These are phyloP conservation scores for Pseudozyma sp. DNA, from an alignment of 1,284 basidiomycete species.

Conservation along the genomic window DNA sequence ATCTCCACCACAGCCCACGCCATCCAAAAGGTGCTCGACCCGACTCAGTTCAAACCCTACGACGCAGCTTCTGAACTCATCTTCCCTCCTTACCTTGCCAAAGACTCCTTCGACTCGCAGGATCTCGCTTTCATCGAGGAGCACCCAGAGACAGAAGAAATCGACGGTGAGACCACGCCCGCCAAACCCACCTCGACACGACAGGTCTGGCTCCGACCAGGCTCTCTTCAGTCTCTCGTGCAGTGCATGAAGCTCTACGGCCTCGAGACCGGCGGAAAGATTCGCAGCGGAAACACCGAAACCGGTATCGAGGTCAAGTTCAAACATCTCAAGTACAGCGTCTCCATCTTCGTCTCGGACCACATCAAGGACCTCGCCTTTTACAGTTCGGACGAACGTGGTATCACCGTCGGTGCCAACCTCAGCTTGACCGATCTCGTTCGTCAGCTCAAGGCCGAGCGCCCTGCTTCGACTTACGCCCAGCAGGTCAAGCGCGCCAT, in stretches of 20 bases:
- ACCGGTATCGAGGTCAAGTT: slow-evolving; percentile 64
- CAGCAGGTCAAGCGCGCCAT: slow-evolving; percentile 54
- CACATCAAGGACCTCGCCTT: slow-evolving; percentile 52
- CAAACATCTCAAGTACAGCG: slow-evolving; percentile 56
- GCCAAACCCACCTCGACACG: slow-evolving; percentile 16
- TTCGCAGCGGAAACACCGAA: slow-evolving; percentile 62
- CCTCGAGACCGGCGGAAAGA: slow-evolving; percentile 46
- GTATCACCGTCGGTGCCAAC: slow-evolving; percentile 65
- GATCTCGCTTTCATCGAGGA: slow-evolving; percentile 59
- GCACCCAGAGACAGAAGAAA: slow-evolving; percentile 29
- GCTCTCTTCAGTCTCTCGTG: slow-evolving; percentile 52
- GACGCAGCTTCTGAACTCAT: slow-evolving; percentile 67
- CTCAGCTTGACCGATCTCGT: slow-evolving; percentile 56
- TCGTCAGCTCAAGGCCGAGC: slow-evolving; percentile 44
- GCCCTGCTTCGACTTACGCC: slow-evolving; percentile 22
- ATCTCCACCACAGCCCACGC: slow-evolving; percentile 44
- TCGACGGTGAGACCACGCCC: slow-evolving; percentile 20
- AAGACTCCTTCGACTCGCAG: slow-evolving; percentile 54
- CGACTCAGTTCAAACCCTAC: slow-evolving; percentile 59
- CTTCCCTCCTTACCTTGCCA: slow-evolving; percentile 66
- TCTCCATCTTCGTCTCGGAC: slow-evolving; percentile 66
- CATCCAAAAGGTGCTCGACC: slow-evolving; percentile 40
- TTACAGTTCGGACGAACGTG: slow-evolving; percentile 39
- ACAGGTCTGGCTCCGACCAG: slow-evolving; percentile 59
- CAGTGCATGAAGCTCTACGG: slow-evolving; percentile 46